Percentiles rank a stretch among this genome's conserved stretches.
Conservation (phyloP, 441 rosid species). For the Pelargonium citronellum region DNA sequence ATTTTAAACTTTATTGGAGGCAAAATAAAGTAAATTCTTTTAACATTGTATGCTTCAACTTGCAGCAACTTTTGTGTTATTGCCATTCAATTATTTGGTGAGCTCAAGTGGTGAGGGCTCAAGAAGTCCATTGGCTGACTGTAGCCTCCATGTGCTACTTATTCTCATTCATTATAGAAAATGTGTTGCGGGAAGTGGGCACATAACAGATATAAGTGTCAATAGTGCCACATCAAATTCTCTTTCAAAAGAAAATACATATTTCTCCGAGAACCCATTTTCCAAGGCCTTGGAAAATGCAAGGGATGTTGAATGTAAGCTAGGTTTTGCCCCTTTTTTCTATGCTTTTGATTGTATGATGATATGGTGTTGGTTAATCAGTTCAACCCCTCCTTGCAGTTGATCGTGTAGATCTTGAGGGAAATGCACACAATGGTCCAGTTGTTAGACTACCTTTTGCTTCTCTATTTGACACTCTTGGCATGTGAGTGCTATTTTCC, state of each 20-base stretch:
- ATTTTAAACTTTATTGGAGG: neutral
- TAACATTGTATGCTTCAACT: constrained; percentile 23
- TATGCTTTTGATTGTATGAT: constrained; percentile 15
- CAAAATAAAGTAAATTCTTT: too few species aligned
- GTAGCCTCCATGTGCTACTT: constrained; percentile 80
- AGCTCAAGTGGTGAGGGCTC: constrained; percentile 55
- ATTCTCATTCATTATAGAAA: constrained; percentile 82
- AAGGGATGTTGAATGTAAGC: constrained; percentile 89
- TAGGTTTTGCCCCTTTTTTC: too few species aligned
- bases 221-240: constrained; percentile 56
- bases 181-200: constrained; percentile 49
- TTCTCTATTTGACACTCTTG: constrained; percentile 84
- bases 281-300: constrained; percentile 84
- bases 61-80: constrained; percentile 82
- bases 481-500: constrained; percentile 53
- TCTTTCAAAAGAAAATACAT: constrained; percentile 45
- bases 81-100: constrained; percentile 84
- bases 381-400: constrained; percentile 51
- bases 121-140: constrained; percentile 60
- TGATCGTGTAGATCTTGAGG: constrained; percentile 81
- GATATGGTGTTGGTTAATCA: constrained; percentile 11
- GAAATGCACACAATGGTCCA: constrained; percentile 49
- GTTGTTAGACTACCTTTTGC: constrained; percentile 83
- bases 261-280: constrained; percentile 71
- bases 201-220: constrained; percentile 53